phyloP scores from a whole-genome alignment of 2,329 filamentous ascomycete genomes.

The Onygenales sp. region DNA sequence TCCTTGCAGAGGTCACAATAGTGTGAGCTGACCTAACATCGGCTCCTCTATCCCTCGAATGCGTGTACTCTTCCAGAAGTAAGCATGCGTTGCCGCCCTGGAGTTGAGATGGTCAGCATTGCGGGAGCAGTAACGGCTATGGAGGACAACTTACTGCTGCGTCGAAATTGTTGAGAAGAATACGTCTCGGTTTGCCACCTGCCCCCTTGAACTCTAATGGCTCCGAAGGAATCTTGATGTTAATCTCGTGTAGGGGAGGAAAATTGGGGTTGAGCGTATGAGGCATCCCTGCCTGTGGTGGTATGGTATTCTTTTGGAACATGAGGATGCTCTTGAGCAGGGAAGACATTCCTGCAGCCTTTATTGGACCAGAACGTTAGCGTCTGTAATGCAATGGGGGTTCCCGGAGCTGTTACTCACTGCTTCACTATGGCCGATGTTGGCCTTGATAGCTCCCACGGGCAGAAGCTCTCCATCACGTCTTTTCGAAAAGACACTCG shows the following conservation, averaged over 20 bases:
- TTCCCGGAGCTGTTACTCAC: not conserved
- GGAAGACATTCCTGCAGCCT: conserved; percentile 43
- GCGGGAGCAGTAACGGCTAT: not conserved
- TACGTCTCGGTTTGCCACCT: not conserved
- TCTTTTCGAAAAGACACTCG: conserved; percentile 48
- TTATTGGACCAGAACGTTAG: no score
- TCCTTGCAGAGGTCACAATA: conserved; percentile 2
- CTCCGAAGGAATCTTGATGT: not conserved
- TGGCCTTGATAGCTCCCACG: conserved; percentile 52
- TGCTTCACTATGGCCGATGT: conserved; percentile 54
- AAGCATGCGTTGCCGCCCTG: conserved; percentile 2
- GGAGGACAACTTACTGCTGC: not conserved
- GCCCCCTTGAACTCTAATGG: not conserved
- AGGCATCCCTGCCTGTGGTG: conserved; percentile 26
- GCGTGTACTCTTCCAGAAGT: conserved; percentile 2
- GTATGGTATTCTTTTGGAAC: conserved; percentile 25
- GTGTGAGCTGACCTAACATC: not conserved
- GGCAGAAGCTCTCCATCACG: not conserved
- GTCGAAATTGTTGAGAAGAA: conserved; percentile 1
- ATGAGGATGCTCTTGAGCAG: conserved; percentile 28
- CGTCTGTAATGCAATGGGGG: no score
- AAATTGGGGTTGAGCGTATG: not conserved
- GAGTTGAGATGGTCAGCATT: not conserved
- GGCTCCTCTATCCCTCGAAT: not conserved
- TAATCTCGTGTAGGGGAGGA: not conserved